Evolutionary conservation across 1,139 yeast genomes (phyloP), one percentile per base, ranked within the genome.

Genomic region (Zygotorulaspora mrakii): DNA sequence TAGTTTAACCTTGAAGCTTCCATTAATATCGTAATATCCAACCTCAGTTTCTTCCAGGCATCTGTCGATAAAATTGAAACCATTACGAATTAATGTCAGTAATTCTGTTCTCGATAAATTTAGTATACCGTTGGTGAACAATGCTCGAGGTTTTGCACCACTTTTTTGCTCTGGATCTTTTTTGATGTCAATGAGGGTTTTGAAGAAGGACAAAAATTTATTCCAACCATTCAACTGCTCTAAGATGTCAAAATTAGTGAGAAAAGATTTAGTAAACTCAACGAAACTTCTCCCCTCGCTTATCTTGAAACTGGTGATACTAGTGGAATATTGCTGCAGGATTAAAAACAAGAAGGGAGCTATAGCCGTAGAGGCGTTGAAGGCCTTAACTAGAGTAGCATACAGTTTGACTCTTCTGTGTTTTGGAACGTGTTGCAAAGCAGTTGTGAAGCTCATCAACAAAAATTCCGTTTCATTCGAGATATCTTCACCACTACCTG

Each of bases 391-490:
- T 50, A 91, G 72, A 0, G 94, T 81, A 3, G 85, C 74, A 58
- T 86, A 91, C 42, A 94, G 69, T 57, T 80, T 81, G 36, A 85
- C 94, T 54, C 98, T 77, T 65, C 99, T 84, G 61, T 91, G 98
- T 61, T 95, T 79, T 48, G 99, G 99, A 50, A 91, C 88, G 58
- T 91, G 97, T 42, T 82, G 81, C 66, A 94, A 85, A 0, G 98
- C 97, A 45, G 95, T 82, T 11, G 85, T 88, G 59, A 91, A 94
- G 57, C 95, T 84, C 37, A 94, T 76, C 50, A 91, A 69, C 49
- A 94, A 71, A 58, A 88, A 86, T 57, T 89, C 96, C 43, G 82
- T 76, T 56, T 85, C 94, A 41, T 77, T 82, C 17, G 65, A 63
- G 42, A 72, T 66, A 30, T 72, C 70, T 24, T 61, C 53, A 20